These are phyloP conservation scores for Gilbertella persicaria DNA, from an alignment of 371 early-diverging fungal species.

Conservation along the genomic window DNA sequence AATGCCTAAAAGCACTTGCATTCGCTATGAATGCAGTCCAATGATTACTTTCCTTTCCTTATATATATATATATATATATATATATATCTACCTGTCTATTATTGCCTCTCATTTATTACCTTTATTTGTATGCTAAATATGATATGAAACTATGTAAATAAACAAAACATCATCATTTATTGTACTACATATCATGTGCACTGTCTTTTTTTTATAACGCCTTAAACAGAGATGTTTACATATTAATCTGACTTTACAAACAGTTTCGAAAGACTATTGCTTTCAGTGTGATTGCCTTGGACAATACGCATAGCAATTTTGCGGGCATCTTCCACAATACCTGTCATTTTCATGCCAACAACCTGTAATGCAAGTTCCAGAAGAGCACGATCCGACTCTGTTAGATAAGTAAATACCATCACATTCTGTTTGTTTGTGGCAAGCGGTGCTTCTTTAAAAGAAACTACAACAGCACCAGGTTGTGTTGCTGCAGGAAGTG, in stretches of 20 bases:
- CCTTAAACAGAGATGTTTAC: no score
- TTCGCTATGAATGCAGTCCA: slow-evolving; percentile 44
- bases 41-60: slow-evolving; percentile 8
- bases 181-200: no score
- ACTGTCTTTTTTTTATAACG: no score
- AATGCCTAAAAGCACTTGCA: slow-evolving; percentile 44
- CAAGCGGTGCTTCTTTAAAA: slow-evolving; percentile 52
- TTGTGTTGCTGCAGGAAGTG: slow-evolving; percentile 71
- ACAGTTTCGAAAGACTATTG: no score
- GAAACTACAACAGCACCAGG: slow-evolving; percentile 77
- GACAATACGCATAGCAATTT: slow-evolving; percentile 74
- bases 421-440: slow-evolving; percentile 55
- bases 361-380: slow-evolving; percentile 82
- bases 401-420: slow-evolving; percentile 67
- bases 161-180: no score
- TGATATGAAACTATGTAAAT: no score
- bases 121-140: no score
- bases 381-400: slow-evolving; percentile 75
- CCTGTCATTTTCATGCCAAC: slow-evolving; percentile 81
- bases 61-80: slow-evolving; percentile 3
- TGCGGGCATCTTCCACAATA: slow-evolving; percentile 66
- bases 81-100: slow-evolving; percentile 4
- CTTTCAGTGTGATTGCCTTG: slow-evolving; percentile 49
- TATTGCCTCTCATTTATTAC: slow-evolving; percentile 45
- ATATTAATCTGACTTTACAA: no score